Conservation (phyloP, 2,329 filamentous ascomycete genomes). For the Cladobotryum mycophilum region DNA sequence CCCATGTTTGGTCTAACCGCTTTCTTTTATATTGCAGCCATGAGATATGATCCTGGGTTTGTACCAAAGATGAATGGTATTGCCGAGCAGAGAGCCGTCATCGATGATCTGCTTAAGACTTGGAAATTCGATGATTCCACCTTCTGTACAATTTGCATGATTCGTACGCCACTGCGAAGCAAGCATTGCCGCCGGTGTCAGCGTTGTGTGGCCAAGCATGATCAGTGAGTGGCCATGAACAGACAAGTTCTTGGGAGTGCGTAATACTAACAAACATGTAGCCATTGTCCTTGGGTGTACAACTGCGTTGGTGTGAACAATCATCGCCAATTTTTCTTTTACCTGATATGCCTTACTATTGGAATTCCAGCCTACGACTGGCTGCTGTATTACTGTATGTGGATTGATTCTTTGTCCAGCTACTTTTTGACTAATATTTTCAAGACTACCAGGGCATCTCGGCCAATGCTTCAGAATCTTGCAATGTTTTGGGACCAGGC, state of each 20-base stretch:
- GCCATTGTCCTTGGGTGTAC: conserved; percentile 96
- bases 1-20: conserved; percentile 57
- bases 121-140: conserved; percentile 93
- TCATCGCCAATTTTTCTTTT: conserved; percentile 90
- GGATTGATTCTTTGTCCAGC: neutral
- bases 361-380: conserved; percentile 69
- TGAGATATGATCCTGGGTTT: conserved; percentile 85
- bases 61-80: conserved; percentile 87
- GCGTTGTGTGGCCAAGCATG: conserved; percentile 90
- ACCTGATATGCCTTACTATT: conserved; percentile 69
- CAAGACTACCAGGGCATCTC: conserved; percentile 20
- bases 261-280: conserved; percentile 31
- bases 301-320: conserved; percentile 97
- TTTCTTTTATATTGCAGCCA: conserved; percentile 84
- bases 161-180: conserved; percentile 82
- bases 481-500: conserved; percentile 67
- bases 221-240: conserved; percentile 61
- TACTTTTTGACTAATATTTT: neutral
- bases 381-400: conserved; percentile 66
- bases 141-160: conserved; percentile 94
- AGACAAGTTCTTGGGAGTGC: too few relatives aligned
- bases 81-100: conserved; percentile 80
- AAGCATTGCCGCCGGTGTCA: conserved; percentile 93
- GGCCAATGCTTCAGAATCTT: conserved; percentile 47
- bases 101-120: conserved; percentile 74